Percentiles rank a stretch among this genome's conserved stretches.
phyloP scores from a whole-genome alignment of 2,329 filamentous ascomycete species.

The Hypoxylon sp. region DNA sequence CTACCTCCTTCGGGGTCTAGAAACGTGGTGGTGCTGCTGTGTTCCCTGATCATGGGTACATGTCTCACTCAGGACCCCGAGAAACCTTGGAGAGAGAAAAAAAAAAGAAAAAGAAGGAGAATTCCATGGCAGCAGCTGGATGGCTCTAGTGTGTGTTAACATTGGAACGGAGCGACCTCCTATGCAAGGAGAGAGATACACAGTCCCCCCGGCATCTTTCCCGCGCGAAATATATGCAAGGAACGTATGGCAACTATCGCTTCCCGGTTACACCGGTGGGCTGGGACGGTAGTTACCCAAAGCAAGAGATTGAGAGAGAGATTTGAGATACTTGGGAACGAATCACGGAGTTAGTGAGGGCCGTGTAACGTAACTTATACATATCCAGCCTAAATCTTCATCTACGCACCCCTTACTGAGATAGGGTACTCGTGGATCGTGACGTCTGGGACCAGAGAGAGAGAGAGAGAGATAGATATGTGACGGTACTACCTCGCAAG shows the following conservation, averaged over 20 bases:
- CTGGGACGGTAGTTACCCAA: constrained; percentile 3
- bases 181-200: not conserved
- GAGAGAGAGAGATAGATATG: constrained; percentile 22
- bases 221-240: constrained; percentile 28
- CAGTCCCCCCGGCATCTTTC: constrained; percentile 37
- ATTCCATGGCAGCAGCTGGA: constrained; percentile 8
- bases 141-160: constrained; percentile 12
- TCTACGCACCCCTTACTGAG: not conserved
- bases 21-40: constrained; percentile 40
- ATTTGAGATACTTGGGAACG: constrained; percentile 8
- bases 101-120: constrained; percentile 12
- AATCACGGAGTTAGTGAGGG: constrained; percentile 11
- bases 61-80: constrained; percentile 35
- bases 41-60: constrained; percentile 15
- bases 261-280: constrained; percentile 5
- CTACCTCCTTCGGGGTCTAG: constrained; percentile 37
- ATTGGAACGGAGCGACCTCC: constrained; percentile 2
- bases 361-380: constrained; percentile 5
- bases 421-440: not conserved
- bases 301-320: constrained; percentile 9
- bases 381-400: constrained; percentile 1
- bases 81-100: constrained; percentile 4
- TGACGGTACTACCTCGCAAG: constrained; percentile 27
- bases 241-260: constrained; percentile 25
- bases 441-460: constrained; percentile 15